These are phyloP conservation scores for Neurospora terricola DNA, from an alignment of 495 filamentous ascomycete species.

Conservation along the genomic window DNA sequence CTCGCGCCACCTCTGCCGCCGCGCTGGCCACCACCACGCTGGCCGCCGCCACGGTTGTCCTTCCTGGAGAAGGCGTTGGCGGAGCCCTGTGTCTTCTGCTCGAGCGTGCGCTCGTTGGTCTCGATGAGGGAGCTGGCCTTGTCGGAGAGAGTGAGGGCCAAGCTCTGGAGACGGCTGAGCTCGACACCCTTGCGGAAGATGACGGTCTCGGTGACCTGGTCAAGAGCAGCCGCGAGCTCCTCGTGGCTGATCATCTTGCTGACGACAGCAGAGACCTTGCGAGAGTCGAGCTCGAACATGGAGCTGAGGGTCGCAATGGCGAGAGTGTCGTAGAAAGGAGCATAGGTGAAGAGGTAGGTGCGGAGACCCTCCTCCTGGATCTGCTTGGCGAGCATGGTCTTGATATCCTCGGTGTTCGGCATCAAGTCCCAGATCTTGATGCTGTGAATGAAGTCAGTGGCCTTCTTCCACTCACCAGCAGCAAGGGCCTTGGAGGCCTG, in stretches of 20 bases:
- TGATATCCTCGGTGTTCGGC: constrained; percentile 79
- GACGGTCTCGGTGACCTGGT: constrained; percentile 95
- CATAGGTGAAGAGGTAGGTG: constrained; percentile 99
- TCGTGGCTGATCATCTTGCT: constrained; percentile 99
- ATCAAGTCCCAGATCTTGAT: constrained; percentile 99
- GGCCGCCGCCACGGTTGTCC: constrained; percentile 65
- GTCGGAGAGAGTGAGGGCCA: constrained; percentile 87
- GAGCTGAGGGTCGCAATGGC: constrained; percentile 69
- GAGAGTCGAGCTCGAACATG: constrained; percentile 91
- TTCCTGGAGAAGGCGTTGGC: constrained; percentile 90
- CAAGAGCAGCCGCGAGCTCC: constrained; percentile 87
- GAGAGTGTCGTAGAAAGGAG: constrained; percentile 97
- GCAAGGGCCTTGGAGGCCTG: constrained; percentile 94
- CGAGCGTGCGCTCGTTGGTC: constrained; percentile 90
- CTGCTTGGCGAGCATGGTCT: constrained; percentile 91
- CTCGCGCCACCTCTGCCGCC: constrained; percentile 58
- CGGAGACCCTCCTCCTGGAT: constrained; percentile 97
- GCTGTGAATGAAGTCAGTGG: constrained; percentile 78
- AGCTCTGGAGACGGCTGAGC: constrained; percentile 86
- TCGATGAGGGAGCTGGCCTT: constrained; percentile 95
- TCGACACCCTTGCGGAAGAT: constrained; percentile 99
- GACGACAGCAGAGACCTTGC: constrained; percentile 88
- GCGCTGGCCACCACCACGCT: constrained; percentile 55
- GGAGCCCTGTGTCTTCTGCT: constrained; percentile 92
- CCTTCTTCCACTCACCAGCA: constrained; percentile 96